These are phyloP conservation scores for Globisporangium takayamanum DNA, from an alignment of 352 stramenopile genomes.

Conservation along the genomic window DNA sequence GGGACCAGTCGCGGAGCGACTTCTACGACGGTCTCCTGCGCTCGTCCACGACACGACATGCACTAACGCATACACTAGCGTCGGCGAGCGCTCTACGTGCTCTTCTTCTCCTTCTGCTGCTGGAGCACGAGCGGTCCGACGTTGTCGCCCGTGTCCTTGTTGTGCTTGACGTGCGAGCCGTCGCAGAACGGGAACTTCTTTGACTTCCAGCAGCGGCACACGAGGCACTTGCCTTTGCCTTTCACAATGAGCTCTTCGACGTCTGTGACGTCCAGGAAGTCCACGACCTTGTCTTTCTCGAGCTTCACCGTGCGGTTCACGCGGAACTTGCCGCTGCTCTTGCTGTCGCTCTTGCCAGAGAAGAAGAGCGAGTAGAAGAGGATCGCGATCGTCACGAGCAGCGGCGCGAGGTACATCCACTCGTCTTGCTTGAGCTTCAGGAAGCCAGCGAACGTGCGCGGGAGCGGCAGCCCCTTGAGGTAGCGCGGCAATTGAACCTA, in stretches of 20 bases:
- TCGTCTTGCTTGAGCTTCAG: constrained; percentile 82
- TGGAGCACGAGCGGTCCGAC: constrained; percentile 68
- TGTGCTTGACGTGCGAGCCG: constrained; percentile 78
- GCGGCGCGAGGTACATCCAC: constrained; percentile 78
- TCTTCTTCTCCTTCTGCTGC: constrained; percentile 31
- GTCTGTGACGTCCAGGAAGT: constrained; percentile 57
- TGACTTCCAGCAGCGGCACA: constrained; percentile 87
- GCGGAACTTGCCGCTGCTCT: constrained; percentile 37
- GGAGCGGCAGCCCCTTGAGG: constrained; percentile 75
- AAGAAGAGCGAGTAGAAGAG: constrained; percentile 67
- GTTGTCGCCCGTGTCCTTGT: constrained; percentile 85
- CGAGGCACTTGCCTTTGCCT: constrained; percentile 70
- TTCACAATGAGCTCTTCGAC: constrained; percentile 75
- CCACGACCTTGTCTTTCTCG: constrained; percentile 80
- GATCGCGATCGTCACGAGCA: constrained; percentile 70
- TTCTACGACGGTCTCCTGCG: too few species aligned
- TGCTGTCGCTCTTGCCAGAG: constrained; percentile 32
- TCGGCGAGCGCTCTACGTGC: not conserved
- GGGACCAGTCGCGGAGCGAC: too few species aligned
- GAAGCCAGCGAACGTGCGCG: constrained; percentile 76
- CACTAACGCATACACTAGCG: not conserved
- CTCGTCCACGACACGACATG: not conserved
- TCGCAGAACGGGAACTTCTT: constrained; percentile 86
- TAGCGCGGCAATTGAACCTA: constrained; percentile 72
- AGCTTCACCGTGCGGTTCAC: constrained; percentile 66